Evolutionary conservation across 306 rosid genomes (phyloP).

Genomic region (Cicer arietinum): DNA sequence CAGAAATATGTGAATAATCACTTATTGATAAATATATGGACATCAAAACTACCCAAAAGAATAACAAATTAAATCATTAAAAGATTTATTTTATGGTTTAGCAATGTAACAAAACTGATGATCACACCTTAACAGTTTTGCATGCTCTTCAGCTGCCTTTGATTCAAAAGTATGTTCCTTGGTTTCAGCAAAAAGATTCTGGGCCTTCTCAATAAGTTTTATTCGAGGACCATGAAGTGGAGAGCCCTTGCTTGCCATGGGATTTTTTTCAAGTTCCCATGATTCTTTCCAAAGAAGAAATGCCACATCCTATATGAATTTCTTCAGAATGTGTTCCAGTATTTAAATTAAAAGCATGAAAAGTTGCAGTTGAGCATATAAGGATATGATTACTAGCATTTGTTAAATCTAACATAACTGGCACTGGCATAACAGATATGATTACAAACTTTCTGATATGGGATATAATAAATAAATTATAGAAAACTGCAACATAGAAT

Average conservation of each 20-base stretch:
- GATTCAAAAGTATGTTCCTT: constrained; percentile 89
- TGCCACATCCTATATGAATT: constrained; percentile 82
- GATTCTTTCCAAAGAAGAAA: constrained; percentile 97
- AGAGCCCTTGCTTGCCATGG: constrained; percentile 96
- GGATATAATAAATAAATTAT: constrained; percentile 9
- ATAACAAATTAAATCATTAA: constrained; percentile 27
- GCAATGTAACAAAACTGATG: constrained; percentile 28
- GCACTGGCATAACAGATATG: constrained; percentile 26
- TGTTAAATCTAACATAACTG: constrained; percentile 22
- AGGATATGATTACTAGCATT: constrained; percentile 28
- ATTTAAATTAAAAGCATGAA: constrained; percentile 32
- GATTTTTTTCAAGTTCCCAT: constrained; percentile 86
- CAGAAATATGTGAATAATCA: constrained; percentile 28
- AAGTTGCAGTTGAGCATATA: constrained; percentile 15
- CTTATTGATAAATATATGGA: constrained; percentile 9
- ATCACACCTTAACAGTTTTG: constrained; percentile 79
- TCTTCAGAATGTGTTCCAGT: constrained; percentile 36
- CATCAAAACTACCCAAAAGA: constrained; percentile 38
- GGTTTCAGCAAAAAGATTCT: constrained; percentile 78
- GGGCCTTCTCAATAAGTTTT: constrained; percentile 82
- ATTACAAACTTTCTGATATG: constrained; percentile 18
- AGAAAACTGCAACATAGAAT: constrained; percentile 32
- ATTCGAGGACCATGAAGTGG: constrained; percentile 96
- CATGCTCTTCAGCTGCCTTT: constrained; percentile 98
- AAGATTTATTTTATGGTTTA: constrained; percentile 15